Percentiles rank a stretch among this genome's conserved stretches.
Conservation (phyloP, 2,329 filamentous ascomycete species). For the Zymoseptoria crescenta region DNA sequence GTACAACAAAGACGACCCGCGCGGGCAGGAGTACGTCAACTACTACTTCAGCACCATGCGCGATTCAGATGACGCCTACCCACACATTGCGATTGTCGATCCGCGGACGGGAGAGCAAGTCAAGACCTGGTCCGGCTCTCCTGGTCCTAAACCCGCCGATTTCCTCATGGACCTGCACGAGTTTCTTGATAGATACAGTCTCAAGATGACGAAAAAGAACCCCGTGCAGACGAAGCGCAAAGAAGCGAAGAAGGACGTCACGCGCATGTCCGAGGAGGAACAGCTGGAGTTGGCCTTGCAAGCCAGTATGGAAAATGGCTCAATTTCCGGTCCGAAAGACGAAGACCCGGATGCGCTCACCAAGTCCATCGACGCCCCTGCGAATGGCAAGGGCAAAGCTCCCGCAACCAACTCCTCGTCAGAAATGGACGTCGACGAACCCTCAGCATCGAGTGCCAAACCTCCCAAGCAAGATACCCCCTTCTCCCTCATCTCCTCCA, state of each 20-base stretch:
- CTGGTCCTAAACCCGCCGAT: conserved; percentile 66
- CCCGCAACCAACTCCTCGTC: conserved; percentile 27
- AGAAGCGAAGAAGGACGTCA: conserved; percentile 61
- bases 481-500: conserved; percentile 65
- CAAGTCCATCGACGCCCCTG: conserved; percentile 40
- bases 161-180: conserved; percentile 89
- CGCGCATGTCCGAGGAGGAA: conserved; percentile 91
- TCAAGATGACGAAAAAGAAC: conserved; percentile 83
- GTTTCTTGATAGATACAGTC: conserved; percentile 93
- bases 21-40: conserved; percentile 71
- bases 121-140: conserved; percentile 85
- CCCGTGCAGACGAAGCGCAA: conserved; percentile 74
- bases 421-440: conserved; percentile 25
- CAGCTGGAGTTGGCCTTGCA: conserved; percentile 91
- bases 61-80: conserved; percentile 82
- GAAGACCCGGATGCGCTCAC: conserved; percentile 86
- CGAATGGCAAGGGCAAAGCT: conserved; percentile 47
- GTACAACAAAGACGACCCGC: conserved; percentile 76
- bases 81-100: conserved; percentile 92
- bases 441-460: conserved; percentile 6
- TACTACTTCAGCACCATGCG: conserved; percentile 73
- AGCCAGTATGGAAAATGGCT: conserved; percentile 65
- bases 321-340: conserved; percentile 44
- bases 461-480: conserved; percentile 24
- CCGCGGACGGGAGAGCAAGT: conserved; percentile 94